Evolutionary conservation across 192 early-diverging fungal genomes (phyloP).

Genomic region (Coemansia biformis): DNA sequence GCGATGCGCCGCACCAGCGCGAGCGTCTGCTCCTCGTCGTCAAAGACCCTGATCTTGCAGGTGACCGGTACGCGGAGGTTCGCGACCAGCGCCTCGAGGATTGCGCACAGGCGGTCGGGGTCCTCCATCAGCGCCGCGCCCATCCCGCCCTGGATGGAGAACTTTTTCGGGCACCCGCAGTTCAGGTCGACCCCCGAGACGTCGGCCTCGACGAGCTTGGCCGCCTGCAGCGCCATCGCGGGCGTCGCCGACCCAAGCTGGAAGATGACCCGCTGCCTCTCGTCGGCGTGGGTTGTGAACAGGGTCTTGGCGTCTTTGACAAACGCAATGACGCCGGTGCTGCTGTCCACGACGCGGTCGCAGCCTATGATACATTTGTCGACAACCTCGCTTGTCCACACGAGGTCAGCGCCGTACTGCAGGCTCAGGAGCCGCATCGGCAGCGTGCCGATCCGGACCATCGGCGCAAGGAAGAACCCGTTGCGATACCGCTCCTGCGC

Average conservation of each 20-base stretch:
- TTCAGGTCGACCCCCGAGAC: constrained; percentile 91
- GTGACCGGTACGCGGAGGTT: constrained; percentile 73
- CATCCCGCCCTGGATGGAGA: constrained; percentile 91
- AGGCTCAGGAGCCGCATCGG: constrained; percentile 83
- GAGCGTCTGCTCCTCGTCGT: constrained; percentile 72
- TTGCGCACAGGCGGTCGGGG: constrained; percentile 76
- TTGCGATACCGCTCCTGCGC: constrained; percentile 39
- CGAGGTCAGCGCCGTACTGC: constrained; percentile 87
- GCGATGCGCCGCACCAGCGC: constrained; percentile 77
- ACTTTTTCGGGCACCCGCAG: constrained; percentile 96
- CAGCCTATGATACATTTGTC: constrained; percentile 78
- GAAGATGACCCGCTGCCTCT: constrained; percentile 76
- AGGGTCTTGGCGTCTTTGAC: constrained; percentile 54
- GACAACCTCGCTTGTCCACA: constrained; percentile 86
- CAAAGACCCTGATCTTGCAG: constrained; percentile 82
- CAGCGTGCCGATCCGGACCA: constrained; percentile 90
- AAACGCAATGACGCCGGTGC: constrained; percentile 76
- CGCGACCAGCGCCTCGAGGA: constrained; percentile 67
- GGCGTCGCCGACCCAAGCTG: constrained; percentile 91
- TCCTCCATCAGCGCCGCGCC: constrained; percentile 83
- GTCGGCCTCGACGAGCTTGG: constrained; percentile 77
- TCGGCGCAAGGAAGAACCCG: constrained; percentile 82
- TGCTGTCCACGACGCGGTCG: constrained; percentile 62
- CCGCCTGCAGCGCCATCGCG: constrained; percentile 80
- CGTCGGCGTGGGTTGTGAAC: constrained; percentile 72